phyloP scores from a whole-genome alignment of 768 basidiomycete species.

The Suillus subluteus region DNA sequence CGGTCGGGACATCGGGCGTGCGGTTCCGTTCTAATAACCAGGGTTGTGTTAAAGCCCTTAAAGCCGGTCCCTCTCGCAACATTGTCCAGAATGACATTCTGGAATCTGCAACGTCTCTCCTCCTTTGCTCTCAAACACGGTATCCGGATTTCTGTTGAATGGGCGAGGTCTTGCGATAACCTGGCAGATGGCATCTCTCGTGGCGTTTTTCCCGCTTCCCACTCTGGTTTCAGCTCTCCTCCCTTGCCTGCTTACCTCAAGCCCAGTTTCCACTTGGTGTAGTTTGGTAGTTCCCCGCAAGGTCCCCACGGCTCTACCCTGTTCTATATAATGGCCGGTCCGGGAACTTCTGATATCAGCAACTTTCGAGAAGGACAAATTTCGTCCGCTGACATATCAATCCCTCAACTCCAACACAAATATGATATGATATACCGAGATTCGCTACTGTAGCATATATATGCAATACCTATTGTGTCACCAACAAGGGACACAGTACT shows the following conservation, averaged over 20 bases:
- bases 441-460: too few relatives aligned
- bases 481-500: neutral
- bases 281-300: neutral
- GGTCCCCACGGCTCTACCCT: neutral
- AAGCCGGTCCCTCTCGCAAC: conserved; percentile 3
- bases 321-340: neutral
- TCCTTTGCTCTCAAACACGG: conserved; percentile 4
- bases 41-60: conserved; percentile 34
- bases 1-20: conserved; percentile 38
- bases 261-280: neutral
- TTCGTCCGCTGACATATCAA: neutral
- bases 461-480: neutral
- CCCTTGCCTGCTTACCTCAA: conserved; percentile 10
- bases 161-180: conserved; percentile 29
- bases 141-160: conserved; percentile 2
- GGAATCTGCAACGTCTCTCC: neutral
- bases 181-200: conserved; percentile 43
- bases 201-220: conserved; percentile 28
- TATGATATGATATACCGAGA: neutral
- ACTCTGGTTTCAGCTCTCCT: conserved; percentile 16
- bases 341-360: neutral
- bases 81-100: conserved; percentile 5
- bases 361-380: neutral
- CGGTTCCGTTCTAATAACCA: conserved; percentile 44
- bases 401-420: neutral